These are phyloP conservation scores for Phlebopus sp. DNA, from an alignment of 1,284 basidiomycete genomes.

Conservation along the genomic window DNA sequence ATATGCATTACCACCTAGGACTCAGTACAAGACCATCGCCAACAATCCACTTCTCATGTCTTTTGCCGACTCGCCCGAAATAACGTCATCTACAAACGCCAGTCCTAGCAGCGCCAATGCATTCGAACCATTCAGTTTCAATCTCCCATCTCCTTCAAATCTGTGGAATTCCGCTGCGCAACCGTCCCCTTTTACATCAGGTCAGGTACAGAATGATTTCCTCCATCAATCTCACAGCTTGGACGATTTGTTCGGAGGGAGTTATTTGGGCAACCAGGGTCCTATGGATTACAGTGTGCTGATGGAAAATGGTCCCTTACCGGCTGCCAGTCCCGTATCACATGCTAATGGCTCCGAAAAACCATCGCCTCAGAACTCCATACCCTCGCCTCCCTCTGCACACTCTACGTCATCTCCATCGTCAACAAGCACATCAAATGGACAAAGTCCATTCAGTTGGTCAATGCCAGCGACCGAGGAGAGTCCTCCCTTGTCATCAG, in stretches of 20 bases:
- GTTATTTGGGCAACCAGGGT: constrained; percentile 41
- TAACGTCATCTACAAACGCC: constrained; percentile 23
- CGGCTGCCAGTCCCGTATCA: constrained; percentile 52
- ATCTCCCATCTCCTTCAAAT: constrained; percentile 21
- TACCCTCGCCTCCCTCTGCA: constrained; percentile 24
- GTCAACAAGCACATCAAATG: constrained; percentile 34
- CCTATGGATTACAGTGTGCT: constrained; percentile 46
- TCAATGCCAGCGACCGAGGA: constrained; percentile 22
- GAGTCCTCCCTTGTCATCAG: constrained; percentile 32
- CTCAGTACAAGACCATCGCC: constrained; percentile 70
- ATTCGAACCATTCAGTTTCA: constrained; percentile 25
- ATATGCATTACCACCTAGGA: constrained; percentile 36
- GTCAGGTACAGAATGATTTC: constrained; percentile 21
- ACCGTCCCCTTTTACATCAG: constrained; percentile 36
- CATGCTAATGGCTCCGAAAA: constrained; percentile 35
- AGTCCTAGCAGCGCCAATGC: constrained; percentile 23
- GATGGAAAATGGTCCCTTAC: constrained; percentile 38
- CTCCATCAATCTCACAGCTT: constrained; percentile 38
- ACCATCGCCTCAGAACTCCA: constrained; percentile 15
- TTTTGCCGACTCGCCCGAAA: constrained; percentile 63
- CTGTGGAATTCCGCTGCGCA: constrained; percentile 38
- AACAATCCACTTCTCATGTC: constrained; percentile 79
- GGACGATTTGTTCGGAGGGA: constrained; percentile 65
- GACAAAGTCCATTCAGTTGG: constrained; percentile 41
- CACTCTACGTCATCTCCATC: constrained; percentile 22